phyloP scores from a whole-genome alignment of 805 yeast species.

The Candida ortonii region DNA sequence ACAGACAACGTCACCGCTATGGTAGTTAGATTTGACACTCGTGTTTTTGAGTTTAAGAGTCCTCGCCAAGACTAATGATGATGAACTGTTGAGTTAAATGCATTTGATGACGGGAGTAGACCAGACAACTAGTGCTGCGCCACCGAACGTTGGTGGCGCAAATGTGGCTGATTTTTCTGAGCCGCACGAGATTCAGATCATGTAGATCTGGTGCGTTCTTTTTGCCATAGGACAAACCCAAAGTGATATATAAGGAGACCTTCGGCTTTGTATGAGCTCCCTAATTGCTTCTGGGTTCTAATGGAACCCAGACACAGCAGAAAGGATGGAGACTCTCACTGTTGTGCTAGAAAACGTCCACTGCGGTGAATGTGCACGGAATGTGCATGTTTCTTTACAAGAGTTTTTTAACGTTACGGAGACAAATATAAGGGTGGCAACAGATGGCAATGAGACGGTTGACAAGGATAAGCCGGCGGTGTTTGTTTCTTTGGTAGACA shows the following conservation, averaged over 20 bases:
- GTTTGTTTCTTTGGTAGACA: conserved; percentile 23
- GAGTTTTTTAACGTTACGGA: conserved; percentile 20
- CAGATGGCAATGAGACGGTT: conserved; percentile 2
- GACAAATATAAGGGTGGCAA: conserved; percentile 13
- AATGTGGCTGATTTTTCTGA: too few relatives aligned
- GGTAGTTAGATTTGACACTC: conserved; percentile 63
- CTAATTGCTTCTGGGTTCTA: conserved; percentile 1
- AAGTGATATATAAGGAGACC: too few relatives aligned
- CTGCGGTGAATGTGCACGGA: conserved; percentile 49
- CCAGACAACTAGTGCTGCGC: too few relatives aligned
- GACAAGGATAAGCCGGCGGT: conserved; percentile 18
- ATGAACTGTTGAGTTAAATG: too few relatives aligned
- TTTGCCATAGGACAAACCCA: background rate
- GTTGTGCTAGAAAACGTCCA: conserved; percentile 46
- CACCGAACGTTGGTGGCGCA: too few relatives aligned
- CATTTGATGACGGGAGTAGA: too few relatives aligned
- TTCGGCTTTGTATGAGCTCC: too few relatives aligned
- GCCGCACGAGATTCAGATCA: conserved; percentile 4
- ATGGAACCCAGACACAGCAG: background rate
- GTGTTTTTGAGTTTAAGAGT: conserved; percentile 35
- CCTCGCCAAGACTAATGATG: too few relatives aligned
- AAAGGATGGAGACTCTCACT: conserved; percentile 24
- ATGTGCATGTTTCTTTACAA: conserved; percentile 33
- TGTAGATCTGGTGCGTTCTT: too few relatives aligned
- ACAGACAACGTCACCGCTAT: conserved; percentile 92